phyloP scores from a whole-genome alignment of 768 basidiomycete species.

The Dentipellis fragilis region DNA sequence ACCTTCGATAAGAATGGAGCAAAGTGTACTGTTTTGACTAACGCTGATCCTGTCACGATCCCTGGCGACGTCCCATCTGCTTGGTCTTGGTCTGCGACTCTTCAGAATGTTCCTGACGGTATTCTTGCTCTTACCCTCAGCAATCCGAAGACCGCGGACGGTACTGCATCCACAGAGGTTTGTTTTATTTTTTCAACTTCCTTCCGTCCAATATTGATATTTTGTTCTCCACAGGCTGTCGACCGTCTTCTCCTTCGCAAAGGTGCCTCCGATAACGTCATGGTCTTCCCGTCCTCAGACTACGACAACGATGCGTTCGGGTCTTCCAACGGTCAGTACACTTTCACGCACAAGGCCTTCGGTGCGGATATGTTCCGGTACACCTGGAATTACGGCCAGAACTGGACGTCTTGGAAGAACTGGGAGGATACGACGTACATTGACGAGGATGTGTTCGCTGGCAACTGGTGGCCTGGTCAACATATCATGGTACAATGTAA shows the following conservation, averaged over 20 bases:
- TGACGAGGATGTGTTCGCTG: conserved; percentile 43
- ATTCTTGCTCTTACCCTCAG: conserved; percentile 64
- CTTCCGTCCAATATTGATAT: too few species aligned
- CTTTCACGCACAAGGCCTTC: conserved; percentile 70
- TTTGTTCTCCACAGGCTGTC: conserved; percentile 28
- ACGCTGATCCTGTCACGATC: conserved; percentile 39
- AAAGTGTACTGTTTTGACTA: conserved; percentile 37
- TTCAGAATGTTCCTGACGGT: conserved; percentile 72
- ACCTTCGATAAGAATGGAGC: conserved; percentile 34
- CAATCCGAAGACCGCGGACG: conserved; percentile 36
- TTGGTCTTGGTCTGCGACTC: conserved; percentile 69
- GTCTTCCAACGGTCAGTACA: conserved; percentile 52
- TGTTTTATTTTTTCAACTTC: conserved; percentile 14
- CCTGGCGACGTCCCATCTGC: conserved; percentile 44
- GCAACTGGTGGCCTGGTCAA: conserved; percentile 67
- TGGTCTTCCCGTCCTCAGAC: conserved; percentile 81
- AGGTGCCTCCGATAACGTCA: conserved; percentile 61
- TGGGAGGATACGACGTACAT: conserved; percentile 73
- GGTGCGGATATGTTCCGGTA: conserved; percentile 87
- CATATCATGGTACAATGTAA: conserved; percentile 87
- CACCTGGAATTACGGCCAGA: conserved; percentile 76
- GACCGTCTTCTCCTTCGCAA: conserved; percentile 81
- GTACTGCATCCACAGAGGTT: conserved; percentile 46
- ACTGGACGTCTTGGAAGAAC: conserved; percentile 70
- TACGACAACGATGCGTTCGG: conserved; percentile 58